Evolutionary conservation across 1,284 basidiomycete genomes (phyloP).

Genomic region (Pterulicium gracile): DNA sequence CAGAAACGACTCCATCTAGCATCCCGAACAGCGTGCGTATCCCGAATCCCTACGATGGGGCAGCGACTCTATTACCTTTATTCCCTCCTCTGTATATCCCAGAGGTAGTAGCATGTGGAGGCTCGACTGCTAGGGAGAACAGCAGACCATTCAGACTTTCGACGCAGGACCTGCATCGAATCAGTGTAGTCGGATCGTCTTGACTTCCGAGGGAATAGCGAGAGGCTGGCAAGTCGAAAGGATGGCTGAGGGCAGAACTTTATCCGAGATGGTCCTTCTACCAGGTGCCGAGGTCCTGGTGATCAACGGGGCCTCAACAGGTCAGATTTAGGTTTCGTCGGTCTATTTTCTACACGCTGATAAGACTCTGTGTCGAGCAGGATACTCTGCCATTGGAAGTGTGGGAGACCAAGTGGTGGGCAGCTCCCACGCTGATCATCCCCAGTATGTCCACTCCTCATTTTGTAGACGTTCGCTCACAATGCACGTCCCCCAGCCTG

Average conservation of each 20-base stretch:
- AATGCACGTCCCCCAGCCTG: not conserved
- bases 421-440: constrained; percentile 26
- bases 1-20: constrained; percentile 50
- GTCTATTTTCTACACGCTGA: not conserved
- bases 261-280: constrained; percentile 28
- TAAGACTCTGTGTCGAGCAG: not conserved
- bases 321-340: constrained; percentile 10
- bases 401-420: constrained; percentile 18
- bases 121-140: constrained; percentile 13
- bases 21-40: constrained; percentile 76
- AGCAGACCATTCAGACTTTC: not conserved
- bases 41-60: constrained; percentile 75
- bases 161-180: constrained; percentile 17
- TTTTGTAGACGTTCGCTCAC: not conserved
- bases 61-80: constrained; percentile 62
- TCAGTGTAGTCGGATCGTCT: constrained; percentile 21
- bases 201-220: constrained; percentile 16
- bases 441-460: constrained; percentile 8
- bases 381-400: constrained; percentile 28
- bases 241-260: constrained; percentile 18
- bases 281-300: constrained; percentile 33
- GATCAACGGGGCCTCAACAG: constrained; percentile 24
- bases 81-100: constrained; percentile 22
- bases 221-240: constrained; percentile 16
- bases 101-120: constrained; percentile 29